phyloP scores from a whole-genome alignment of 2,329 filamentous ascomycete species.

The Diaporthe humulicola region DNA sequence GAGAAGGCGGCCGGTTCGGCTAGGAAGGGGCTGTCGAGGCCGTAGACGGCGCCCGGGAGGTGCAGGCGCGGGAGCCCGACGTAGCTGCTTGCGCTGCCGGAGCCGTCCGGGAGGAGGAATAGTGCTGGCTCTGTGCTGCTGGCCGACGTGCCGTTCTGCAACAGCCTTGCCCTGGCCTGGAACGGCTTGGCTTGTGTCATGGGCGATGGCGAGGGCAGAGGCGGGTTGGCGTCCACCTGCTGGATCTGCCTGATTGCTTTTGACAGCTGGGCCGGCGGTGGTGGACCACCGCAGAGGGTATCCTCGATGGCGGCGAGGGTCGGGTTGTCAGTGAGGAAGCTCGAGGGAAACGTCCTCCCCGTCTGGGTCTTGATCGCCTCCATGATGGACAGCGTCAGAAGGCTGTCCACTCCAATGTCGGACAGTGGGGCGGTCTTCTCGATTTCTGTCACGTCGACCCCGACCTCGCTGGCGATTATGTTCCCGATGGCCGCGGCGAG shows the following conservation, averaged over 20 bases:
- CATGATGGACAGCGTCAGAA: constrained; percentile 42
- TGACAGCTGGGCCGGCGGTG: background rate
- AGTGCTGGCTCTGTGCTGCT: constrained; percentile 56
- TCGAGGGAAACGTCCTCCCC: constrained; percentile 40
- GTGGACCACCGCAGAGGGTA: constrained; percentile 34
- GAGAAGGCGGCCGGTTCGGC: constrained; percentile 69
- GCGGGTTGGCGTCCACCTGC: background rate
- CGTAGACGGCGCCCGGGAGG: constrained; percentile 59
- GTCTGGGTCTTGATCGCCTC: constrained; percentile 41
- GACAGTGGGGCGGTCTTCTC: constrained; percentile 40
- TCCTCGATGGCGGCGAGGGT: constrained; percentile 40
- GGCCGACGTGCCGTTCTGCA: constrained; percentile 65
- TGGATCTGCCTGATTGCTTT: background rate
- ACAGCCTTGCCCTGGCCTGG: constrained; percentile 44
- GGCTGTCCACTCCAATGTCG: constrained; percentile 43
- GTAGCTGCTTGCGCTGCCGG: constrained; percentile 75
- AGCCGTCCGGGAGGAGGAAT: constrained; percentile 68
- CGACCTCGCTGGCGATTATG: constrained; percentile 41
- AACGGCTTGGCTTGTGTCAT: background rate
- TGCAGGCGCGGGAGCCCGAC: constrained; percentile 67
- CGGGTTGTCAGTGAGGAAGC: constrained; percentile 42
- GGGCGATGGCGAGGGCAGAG: background rate
- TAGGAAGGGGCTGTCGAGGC: constrained; percentile 79
- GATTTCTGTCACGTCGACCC: constrained; percentile 40
- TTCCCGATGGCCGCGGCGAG: constrained; percentile 19